phyloP scores from a whole-genome alignment of 768 basidiomycete species.

The Leucogyrophana mollusca region DNA sequence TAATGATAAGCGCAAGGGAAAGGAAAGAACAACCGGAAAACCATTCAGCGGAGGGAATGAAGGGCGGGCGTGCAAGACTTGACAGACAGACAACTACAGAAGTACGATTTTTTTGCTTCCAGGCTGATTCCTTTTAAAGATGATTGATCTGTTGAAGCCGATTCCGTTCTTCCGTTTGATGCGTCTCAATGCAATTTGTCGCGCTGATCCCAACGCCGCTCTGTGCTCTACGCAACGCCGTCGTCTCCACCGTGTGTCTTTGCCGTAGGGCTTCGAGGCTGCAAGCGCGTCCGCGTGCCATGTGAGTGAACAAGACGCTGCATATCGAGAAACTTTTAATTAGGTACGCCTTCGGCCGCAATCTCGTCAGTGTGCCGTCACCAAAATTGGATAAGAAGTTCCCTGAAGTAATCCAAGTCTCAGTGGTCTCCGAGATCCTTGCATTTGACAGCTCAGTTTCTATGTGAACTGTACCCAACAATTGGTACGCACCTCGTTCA shows the following conservation, averaged over 20 bases:
- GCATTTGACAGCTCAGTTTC: constrained; percentile 6
- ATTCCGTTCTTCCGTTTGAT: neutral
- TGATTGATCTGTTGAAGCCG: neutral
- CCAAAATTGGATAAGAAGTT: constrained; percentile 5
- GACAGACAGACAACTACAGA: constrained; percentile 16
- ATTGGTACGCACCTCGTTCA: constrained; percentile 7
- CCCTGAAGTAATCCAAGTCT: neutral
- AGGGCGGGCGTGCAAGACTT: constrained; percentile 9
- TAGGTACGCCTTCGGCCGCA: constrained; percentile 3
- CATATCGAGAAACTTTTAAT: constrained; percentile 9
- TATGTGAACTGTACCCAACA: constrained; percentile 1
- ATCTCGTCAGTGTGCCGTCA: constrained; percentile 2
- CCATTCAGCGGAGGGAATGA: constrained; percentile 11
- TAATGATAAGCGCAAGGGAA: constrained; percentile 6
- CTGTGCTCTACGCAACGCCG: neutral
- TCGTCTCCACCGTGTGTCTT: constrained; percentile 1
- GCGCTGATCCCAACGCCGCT: too few species aligned
- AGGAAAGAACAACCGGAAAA: constrained; percentile 8
- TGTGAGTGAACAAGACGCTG: constrained; percentile 6
- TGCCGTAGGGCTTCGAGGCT: neutral
- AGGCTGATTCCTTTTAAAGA: neutral
- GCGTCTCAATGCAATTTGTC: neutral
- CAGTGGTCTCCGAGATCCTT: neutral
- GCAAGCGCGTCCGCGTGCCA: neutral
- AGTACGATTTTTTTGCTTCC: neutral